Base-by-base conservation (phyloP, 73 alveolate genomes). In the Stentor coeruleus region DNA sequence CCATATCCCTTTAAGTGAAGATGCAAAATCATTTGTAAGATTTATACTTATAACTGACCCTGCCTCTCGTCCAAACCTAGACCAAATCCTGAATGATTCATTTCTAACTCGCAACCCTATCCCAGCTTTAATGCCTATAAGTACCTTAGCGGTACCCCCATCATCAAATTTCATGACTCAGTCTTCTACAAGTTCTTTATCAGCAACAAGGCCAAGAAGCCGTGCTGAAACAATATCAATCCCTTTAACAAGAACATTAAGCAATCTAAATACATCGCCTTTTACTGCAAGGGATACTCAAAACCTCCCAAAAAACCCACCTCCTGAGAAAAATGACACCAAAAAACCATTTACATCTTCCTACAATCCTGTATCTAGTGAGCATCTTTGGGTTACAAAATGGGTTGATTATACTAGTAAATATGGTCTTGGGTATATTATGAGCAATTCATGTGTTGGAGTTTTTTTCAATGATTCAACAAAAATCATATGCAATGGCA, bases 101-200 rank as follows among this genome's bases (percentile, higher is more conserved):
- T 66, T 66, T 33, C 33, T 66, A 37, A 20, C n/a, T 28, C 26
- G 39, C 3, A 66, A 66, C 79, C 58, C 96, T 31, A 95, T 96
- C 28, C 99, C 99, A 33, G 91, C 83, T 81, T 81, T 85, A 26
- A 83, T 95, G 40, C 98, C 98, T 20, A 89, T 92, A 3, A 89
- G 97, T 3, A 91, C 98, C 3, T 84, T 95, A 38, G 98, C 97
- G 26, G 90, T 97, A 26, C 98, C 99, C n/a, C 99, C 99, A n/a
- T 79, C 96, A 31, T 57, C 92, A 3, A 74, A 38, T 40, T 86
- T 83, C 41, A 74, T 89, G 15, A 89, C 83, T 37, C 79, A 93
- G 86, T 89, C 20, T 85, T 2, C n/a, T n/a, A n/a, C n/a, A n/a
- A n/a, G n/a, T n/a, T n/a, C n/a, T n/a, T n/a, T 49, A 11, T 49